Evolutionary conservation across 805 yeast species (phyloP), one percentile per base, ranked within the genome.

Genomic region (Martiniozyma abietophila): DNA sequence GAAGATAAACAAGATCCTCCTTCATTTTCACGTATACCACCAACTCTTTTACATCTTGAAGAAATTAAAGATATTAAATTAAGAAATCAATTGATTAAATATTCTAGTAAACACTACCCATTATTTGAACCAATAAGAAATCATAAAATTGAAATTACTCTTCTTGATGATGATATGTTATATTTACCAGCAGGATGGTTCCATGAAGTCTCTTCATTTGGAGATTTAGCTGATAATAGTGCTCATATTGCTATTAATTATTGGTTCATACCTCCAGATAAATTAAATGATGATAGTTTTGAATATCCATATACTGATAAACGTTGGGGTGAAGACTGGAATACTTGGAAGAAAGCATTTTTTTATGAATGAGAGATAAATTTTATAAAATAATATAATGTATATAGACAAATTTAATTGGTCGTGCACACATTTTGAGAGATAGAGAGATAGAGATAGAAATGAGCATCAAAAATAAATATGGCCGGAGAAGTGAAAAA

Each of bases 121-220:
- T n/a, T 10, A 7, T 38, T 42, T n/a, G 6, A n/a, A n/a, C 27
- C 26, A 11, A 48, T 64, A 26, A 40, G 54, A 1, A 59, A 73
- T 2, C 53, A 59, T 14, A 61, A 63, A 29, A 48, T 66, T 11
- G 59, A 65, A 12, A 74, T 74, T 2, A 59, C 67, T 49, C 43
- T 80, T 18, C 48, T 64, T 19, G 75, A 78, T 0, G 85, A 85
- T 0, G 74, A 79, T 31, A 72, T 77, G 76, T 51, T 80, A 16
- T 80, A 71, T 48, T 50, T 80, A 18, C 89, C 89, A 1, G 69
- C 81, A 1, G 86, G 89, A 3, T 80, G 88, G 88, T 80, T 80
- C 47, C 89, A 80, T 50, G 89, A 80, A 51, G 89, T 80, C 2
- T 69, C 82, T 1, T 76, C 83, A 8, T 76, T 62, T 50, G 76